A percentile compares a stretch with the other conserved stretches of the same genome.
phyloP scores from a whole-genome alignment of 1,284 basidiomycete genomes.

The Coriolopsis trogii region DNA sequence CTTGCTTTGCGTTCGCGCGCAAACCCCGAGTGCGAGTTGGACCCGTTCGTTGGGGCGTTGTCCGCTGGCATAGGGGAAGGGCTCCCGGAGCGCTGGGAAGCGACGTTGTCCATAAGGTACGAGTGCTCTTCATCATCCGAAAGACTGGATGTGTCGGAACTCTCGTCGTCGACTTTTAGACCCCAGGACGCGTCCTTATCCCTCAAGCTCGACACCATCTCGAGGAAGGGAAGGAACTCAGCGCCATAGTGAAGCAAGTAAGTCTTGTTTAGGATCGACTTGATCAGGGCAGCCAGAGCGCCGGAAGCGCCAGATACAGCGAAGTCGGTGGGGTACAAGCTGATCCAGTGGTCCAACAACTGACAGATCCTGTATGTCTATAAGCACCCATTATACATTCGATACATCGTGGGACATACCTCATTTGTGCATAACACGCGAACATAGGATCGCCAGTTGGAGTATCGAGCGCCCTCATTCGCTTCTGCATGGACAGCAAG shows the following conservation, averaged over 20 bases:
- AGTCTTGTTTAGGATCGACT: constrained; percentile 74
- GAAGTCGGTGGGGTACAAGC: constrained; percentile 74
- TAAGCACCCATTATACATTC: background rate
- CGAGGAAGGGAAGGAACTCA: constrained; percentile 77
- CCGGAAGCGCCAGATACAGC: constrained; percentile 71
- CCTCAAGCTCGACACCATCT: constrained; percentile 57
- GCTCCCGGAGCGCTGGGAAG: constrained; percentile 29
- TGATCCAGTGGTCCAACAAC: constrained; percentile 74
- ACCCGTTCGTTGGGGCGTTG: constrained; percentile 1
- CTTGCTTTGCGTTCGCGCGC: constrained; percentile 65
- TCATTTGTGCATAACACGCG: constrained; percentile 82
- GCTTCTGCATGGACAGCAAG: constrained; percentile 82
- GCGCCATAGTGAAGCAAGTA: constrained; percentile 82
- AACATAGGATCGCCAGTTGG: constrained; percentile 79
- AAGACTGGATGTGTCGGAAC: constrained; percentile 58
- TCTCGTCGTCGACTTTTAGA: constrained; percentile 63
- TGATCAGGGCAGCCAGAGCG: constrained; percentile 73
- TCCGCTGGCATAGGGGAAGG: constrained; percentile 15
- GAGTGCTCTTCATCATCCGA: constrained; percentile 58
- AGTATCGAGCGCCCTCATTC: constrained; percentile 74
- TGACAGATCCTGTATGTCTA: constrained; percentile 64
- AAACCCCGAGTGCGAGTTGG: constrained; percentile 8
- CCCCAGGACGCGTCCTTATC: constrained; percentile 76
- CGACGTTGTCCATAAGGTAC: constrained; percentile 32
- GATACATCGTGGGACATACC: constrained; percentile 43